Conservation (phyloP, 2,329 filamentous ascomycete genomes). For the Alternaria longipes region DNA sequence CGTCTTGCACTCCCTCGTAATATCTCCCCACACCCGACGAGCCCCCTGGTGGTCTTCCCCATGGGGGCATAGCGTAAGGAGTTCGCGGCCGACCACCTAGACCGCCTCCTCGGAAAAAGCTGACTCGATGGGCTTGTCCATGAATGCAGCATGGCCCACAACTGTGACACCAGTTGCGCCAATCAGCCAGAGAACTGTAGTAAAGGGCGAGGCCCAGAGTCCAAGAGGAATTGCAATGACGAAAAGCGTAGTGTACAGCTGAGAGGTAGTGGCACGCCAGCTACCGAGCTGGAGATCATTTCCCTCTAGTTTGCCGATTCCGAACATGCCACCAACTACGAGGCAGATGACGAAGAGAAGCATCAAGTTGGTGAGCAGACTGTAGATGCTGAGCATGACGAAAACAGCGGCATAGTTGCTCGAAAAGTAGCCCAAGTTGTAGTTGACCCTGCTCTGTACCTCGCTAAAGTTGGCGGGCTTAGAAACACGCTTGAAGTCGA, state of each 20-base stretch:
- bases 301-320: conserved; percentile 89
- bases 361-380: conserved; percentile 83
- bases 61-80: conserved; percentile 89
- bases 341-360: conserved; percentile 94
- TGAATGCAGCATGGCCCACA: conserved; percentile 89
- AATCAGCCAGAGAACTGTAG: conserved; percentile 91
- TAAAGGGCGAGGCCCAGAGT: conserved; percentile 83
- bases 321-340: conserved; percentile 84
- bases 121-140: conserved; percentile 99
- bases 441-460: conserved; percentile 91
- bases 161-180: conserved; percentile 94
- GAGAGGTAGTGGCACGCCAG: conserved; percentile 84
- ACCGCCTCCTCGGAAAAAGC: conserved; percentile 99
- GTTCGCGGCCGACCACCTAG: conserved; percentile 99
- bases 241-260: conserved; percentile 90
- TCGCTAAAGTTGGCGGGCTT: conserved; percentile 93
- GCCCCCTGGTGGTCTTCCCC: conserved; percentile 99
- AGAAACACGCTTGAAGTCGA: conserved; percentile 93
- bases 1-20: conserved; percentile 57
- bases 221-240: conserved; percentile 84
- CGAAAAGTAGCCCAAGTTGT: conserved; percentile 96
- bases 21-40: conserved; percentile 58
- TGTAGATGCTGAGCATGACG: conserved; percentile 95
- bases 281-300: conserved; percentile 86
- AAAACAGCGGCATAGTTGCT: conserved; percentile 98